A percentile compares a stretch with the other conserved stretches of the same genome.
These are phyloP conservation scores for Hygrophila difformis DNA, from an alignment of 257 asterid species.

Conservation along the genomic window DNA sequence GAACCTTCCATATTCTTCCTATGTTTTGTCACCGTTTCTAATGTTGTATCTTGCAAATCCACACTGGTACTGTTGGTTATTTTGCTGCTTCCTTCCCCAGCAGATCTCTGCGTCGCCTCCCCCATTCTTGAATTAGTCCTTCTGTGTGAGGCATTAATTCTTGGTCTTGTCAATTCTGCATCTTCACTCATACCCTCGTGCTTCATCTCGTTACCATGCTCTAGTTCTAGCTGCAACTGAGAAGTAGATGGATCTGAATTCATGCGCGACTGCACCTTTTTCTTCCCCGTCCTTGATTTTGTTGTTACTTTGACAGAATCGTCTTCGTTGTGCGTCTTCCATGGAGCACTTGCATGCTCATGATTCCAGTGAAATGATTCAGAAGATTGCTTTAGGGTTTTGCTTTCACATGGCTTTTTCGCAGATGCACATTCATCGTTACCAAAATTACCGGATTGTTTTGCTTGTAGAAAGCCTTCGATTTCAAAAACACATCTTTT, in stretches of 20 bases:
- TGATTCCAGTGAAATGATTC: conserved; percentile 48
- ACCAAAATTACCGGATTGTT: conserved; percentile 20
- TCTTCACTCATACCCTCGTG: background rate
- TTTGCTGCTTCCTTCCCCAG: conserved; percentile 13
- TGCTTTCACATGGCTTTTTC: conserved; percentile 19
- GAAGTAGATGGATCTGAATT: conserved; percentile 9
- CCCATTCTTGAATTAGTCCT: conserved; percentile 9
- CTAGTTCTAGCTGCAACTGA: background rate
- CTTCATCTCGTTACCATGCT: background rate
- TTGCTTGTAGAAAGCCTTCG: conserved; percentile 56
- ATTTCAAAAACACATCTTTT: conserved; percentile 57
- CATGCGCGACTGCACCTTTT: conserved; percentile 19
- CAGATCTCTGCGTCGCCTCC: conserved; percentile 14
- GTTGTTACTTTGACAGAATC: conserved; percentile 4
- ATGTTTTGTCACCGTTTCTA: too few species aligned
- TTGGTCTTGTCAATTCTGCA: conserved; percentile 12
- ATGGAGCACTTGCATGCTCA: conserved; percentile 55
- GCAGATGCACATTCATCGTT: conserved; percentile 11
- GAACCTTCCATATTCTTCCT: conserved; percentile 23
- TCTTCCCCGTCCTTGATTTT: conserved; percentile 18
- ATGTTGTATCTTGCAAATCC: conserved; percentile 17
- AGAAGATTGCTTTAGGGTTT: conserved; percentile 20
- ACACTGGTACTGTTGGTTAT: background rate
- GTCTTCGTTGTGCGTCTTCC: conserved; percentile 24
- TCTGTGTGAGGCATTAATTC: conserved; percentile 13